A percentile compares a stretch with the other conserved stretches of the same genome.
Evolutionary conservation across 345 rosid genomes (phyloP).

Genomic region (Dipteronia dyeriana): DNA sequence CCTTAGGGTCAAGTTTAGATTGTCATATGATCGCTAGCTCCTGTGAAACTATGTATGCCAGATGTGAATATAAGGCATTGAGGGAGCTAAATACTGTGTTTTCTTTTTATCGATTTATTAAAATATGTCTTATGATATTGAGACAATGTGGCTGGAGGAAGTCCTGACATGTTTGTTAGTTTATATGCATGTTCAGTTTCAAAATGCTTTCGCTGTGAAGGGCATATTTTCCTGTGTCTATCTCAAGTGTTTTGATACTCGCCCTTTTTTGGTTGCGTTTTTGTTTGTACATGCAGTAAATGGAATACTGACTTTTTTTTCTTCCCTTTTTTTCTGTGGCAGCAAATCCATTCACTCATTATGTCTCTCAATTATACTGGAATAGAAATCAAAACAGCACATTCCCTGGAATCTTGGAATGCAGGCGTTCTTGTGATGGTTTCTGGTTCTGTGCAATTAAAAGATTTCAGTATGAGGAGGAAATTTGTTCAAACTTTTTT

Average conservation of each 20-base stretch:
- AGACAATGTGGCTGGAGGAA: neutral
- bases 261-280: neutral
- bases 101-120: neutral
- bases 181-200: conserved; percentile 2
- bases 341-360: conserved; percentile 64
- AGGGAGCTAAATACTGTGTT: neutral
- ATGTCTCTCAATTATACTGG: conserved; percentile 50
- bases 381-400: conserved; percentile 66
- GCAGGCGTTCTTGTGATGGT: conserved; percentile 73
- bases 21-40: neutral
- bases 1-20: neutral
- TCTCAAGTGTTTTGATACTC: too few species aligned
- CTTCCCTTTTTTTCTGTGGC: conserved; percentile 22
- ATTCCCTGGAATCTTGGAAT: conserved; percentile 62
- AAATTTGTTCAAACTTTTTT: conserved; percentile 68
- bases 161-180: neutral
- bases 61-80: neutral
- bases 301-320: neutral
- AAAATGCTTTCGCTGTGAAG: neutral
- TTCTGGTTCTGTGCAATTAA: conserved; percentile 62
- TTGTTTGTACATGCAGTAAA: neutral
- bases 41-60: neutral
- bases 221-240: neutral
- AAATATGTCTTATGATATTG: neutral
- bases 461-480: conserved; percentile 48